phyloP scores from a whole-genome alignment of 306 rosid species.

The Cucumis cinereus region DNA sequence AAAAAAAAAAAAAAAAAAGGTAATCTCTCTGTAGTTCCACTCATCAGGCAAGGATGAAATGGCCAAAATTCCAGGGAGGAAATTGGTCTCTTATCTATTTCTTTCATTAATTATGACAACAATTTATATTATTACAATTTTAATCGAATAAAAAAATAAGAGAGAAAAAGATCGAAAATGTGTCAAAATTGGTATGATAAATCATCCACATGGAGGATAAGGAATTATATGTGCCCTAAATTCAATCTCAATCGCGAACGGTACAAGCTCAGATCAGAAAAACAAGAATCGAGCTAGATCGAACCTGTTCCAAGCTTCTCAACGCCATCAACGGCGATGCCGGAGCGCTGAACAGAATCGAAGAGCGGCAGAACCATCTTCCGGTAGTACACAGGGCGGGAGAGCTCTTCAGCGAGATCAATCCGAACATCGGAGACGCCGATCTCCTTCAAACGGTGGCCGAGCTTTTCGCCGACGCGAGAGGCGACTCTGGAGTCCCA shows the following conservation, averaged over 20 bases:
- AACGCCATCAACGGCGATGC: constrained; percentile 4
- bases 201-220: background rate
- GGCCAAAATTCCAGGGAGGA: background rate
- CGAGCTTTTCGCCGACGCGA: constrained; percentile 18
- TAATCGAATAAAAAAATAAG: background rate
- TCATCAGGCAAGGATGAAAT: background rate
- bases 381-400: background rate
- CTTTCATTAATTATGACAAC: background rate
- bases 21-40: too few relatives aligned
- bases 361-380: constrained; percentile 14
- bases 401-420: constrained; percentile 14
- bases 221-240: background rate
- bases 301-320: constrained; percentile 4
- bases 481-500: constrained; percentile 22
- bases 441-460: constrained; percentile 6
- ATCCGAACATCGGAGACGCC: constrained; percentile 5
- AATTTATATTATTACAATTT: background rate
- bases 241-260: background rate
- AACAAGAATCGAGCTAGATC: background rate
- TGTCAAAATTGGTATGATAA: background rate
- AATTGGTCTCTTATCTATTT: background rate
- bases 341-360: constrained; percentile 9
- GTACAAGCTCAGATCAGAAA: background rate
- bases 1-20: too few relatives aligned
- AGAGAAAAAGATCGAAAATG: background rate